Percentiles rank a stretch among this genome's conserved stretches.
Conservation (phyloP, 257 asterid genomes). For the Anisodus tanguticus region DNA sequence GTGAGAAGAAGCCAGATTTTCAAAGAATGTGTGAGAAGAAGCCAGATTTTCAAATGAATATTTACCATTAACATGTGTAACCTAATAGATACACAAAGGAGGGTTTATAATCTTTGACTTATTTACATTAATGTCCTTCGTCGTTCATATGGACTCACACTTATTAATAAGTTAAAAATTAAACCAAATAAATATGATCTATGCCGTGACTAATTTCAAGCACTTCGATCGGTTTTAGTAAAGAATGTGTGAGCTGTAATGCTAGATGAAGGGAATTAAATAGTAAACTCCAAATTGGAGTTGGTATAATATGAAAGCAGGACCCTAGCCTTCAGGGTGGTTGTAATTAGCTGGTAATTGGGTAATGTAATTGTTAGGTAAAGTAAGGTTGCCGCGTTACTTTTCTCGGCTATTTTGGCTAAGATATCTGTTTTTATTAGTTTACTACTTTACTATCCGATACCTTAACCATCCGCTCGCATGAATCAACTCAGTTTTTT, state of each 20-base stretch:
- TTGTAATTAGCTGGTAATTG: slow-evolving; percentile 17
- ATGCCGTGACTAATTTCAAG: neutral
- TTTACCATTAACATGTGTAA: no score
- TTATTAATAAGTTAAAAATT: no score
- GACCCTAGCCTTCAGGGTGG: neutral
- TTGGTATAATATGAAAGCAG: neutral
- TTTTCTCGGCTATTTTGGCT: slow-evolving; percentile 60
- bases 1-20: no score
- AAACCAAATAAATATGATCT: neutral
- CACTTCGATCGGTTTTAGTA: neutral
- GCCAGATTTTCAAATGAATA: no score
- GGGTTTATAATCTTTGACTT: no score
- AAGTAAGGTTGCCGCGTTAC: neutral
- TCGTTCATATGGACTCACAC: no score
- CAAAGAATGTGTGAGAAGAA: no score
- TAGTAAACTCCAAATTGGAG: neutral
- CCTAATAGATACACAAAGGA: no score
- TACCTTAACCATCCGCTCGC: no score
- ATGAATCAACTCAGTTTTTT: no score
- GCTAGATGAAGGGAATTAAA: neutral
- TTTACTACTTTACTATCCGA: no score
- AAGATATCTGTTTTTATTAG: slow-evolving; percentile 30
- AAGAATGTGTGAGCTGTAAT: neutral
- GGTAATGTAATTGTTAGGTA: neutral
- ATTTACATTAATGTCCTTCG: no score